Evolutionary conservation across 176 grass and related monocot genomes (phyloP).

Genomic region (Cocos nucifera): DNA sequence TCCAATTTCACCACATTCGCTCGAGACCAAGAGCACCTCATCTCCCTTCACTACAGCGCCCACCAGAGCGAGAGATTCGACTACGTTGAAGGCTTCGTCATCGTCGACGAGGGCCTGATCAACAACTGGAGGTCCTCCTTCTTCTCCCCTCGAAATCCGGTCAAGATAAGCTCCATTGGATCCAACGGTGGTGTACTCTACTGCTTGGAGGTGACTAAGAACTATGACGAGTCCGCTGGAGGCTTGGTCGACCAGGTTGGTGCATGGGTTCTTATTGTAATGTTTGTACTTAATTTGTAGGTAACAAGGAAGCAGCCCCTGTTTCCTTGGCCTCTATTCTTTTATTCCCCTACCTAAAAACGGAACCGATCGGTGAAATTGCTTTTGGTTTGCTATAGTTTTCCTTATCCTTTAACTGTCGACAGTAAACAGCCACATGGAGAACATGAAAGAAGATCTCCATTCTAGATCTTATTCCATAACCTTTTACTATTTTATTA

Average conservation of each 20-base stretch:
- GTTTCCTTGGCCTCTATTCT: conserved; percentile 13
- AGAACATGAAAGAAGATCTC: conserved; percentile 29
- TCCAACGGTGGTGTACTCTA: conserved; percentile 4
- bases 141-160: background rate
- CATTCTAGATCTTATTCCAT: conserved; percentile 55
- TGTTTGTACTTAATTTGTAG: too few relatives aligned
- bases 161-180: background rate
- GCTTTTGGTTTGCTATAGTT: conserved; percentile 24
- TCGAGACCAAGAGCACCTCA: conserved; percentile 3
- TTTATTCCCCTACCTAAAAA: conserved; percentile 21
- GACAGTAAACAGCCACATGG: conserved; percentile 29
- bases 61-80: conserved; percentile 2
- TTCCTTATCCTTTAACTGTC: conserved; percentile 11
- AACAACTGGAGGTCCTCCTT: conserved; percentile 19
- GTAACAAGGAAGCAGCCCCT: background rate
- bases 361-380: conserved; percentile 50
- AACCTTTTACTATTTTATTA: conserved; percentile 13
- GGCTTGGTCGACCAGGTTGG: background rate
- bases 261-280: background rate
- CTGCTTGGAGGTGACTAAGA: conserved; percentile 8
- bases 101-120: background rate
- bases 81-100: conserved; percentile 9
- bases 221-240: background rate
- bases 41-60: background rate
- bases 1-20: conserved; percentile 3